Evolutionary conservation across 2,329 filamentous ascomycete species (phyloP).

Genomic region (Paecilomyces sp.): DNA sequence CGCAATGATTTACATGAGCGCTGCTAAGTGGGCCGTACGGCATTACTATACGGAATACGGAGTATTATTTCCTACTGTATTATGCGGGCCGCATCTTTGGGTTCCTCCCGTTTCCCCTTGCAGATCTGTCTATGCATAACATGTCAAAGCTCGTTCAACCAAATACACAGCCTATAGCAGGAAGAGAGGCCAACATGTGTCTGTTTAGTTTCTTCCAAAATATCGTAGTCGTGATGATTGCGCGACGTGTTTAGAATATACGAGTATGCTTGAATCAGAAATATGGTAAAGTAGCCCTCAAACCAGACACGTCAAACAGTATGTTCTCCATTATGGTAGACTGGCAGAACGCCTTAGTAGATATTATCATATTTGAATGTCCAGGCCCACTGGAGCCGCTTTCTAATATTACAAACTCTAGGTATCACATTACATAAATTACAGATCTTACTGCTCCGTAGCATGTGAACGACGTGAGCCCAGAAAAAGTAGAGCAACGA

Average conservation of each 20-base stretch:
- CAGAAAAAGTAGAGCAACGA: neutral
- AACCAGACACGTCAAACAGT: too few relatives aligned
- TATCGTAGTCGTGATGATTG: too few relatives aligned
- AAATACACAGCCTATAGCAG: neutral
- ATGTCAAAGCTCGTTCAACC: neutral
- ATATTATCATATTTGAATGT: neutral
- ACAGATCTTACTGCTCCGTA: neutral
- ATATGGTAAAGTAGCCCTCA: too few relatives aligned
- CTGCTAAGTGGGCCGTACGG: neutral
- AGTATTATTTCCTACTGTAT: too few relatives aligned
- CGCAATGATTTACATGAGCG: neutral
- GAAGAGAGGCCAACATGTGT: neutral
- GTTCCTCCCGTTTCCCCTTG: neutral
- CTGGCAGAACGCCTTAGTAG: too few relatives aligned
- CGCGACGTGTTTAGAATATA: too few relatives aligned
- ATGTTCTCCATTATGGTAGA: too few relatives aligned
- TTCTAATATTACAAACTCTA: neutral
- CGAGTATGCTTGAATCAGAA: too few relatives aligned
- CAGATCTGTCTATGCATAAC: neutral
- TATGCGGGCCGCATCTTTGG: neutral
- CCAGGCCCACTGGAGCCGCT: neutral
- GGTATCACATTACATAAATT: neutral
- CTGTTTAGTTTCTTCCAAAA: neutral
- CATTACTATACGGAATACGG: neutral
- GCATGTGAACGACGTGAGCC: neutral